phyloP scores from a whole-genome alignment of 768 basidiomycete species.

The Nidularia pulvinata region DNA sequence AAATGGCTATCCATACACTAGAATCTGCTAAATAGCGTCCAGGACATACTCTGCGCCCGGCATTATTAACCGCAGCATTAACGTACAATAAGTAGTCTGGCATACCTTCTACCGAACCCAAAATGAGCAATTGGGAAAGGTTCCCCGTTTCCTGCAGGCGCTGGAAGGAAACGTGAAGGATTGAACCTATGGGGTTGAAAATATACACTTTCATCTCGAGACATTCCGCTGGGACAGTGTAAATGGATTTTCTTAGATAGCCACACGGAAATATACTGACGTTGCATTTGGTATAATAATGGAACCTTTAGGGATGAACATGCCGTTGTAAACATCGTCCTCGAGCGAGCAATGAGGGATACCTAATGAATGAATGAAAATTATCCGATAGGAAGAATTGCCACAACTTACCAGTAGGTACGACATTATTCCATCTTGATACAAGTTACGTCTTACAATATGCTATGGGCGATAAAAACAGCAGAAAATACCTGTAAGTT shows the following conservation, averaged over 20 bases:
- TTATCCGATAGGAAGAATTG: no score
- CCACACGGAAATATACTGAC: not conserved
- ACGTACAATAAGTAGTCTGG: not conserved
- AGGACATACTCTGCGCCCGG: not conserved
- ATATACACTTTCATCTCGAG: not conserved
- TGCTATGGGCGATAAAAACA: no score
- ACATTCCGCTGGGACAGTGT: not conserved
- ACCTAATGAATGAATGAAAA: not conserved
- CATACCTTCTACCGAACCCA: not conserved
- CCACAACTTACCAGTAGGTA: no score
- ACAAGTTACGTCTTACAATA: no score
- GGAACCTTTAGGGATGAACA: not conserved
- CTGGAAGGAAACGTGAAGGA: not conserved
- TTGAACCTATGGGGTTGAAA: not conserved
- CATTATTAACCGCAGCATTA: not conserved
- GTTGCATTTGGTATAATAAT: not conserved
- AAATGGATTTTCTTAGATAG: not conserved
- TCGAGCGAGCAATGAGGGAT: not conserved
- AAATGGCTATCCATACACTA: constrained; percentile 1
- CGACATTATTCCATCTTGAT: no score
- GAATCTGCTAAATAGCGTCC: not conserved
- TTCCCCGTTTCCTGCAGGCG: not conserved
- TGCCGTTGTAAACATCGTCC: not conserved
- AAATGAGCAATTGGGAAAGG: not conserved
- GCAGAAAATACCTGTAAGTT: not conserved